Evolutionary conservation across 345 rosid species (phyloP), one percentile per base, ranked within the genome.

Genomic region (Salix caprea): DNA sequence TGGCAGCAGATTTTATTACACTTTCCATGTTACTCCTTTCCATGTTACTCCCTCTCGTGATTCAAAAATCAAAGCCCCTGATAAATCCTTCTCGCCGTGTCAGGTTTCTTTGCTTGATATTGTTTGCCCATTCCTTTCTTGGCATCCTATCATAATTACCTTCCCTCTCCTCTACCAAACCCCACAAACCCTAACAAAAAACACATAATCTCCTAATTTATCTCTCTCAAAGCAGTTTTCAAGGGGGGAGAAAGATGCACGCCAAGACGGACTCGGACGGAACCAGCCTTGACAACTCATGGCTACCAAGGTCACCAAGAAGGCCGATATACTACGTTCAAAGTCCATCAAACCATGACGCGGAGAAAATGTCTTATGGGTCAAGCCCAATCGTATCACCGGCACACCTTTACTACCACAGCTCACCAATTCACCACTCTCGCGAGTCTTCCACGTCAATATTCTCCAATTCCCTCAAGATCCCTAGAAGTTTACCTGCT

Each of bases 301-400:
- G 93, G 88, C 88, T 82, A 18, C 90, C 90, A 3, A 81, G 90
- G 52, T 89, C 94, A 8, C 80, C 75, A 0, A 80, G 97, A 66
- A 81, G 93, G 80, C 93, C 94, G 6, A 76, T 91, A 23, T 95
- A 93, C 89, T 93, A 93, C 84, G 98, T 95, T 11, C 99, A 93
- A 66, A 95, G 98, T 83, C 99, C 99, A 0, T 95, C 99, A n/a
- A 90, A 93, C 85, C 93, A 90, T 74, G 98, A 93, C 82, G 92
- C 74, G 14, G 97, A 95, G 88, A 95, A 95, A 80, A 93, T 91
- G 99, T 95, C 99, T 1, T 91, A 85, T 80, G 99, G 94, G 50
- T 95, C 98, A 1, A 91, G 96, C 77, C 97, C 97, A 4, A 52
- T 77, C 32, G 94, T 83, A 11, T 95, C 99, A 2, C 99, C 98